These are phyloP conservation scores for Xylaria sp. DNA, from an alignment of 2,329 filamentous ascomycete species.

Conservation along the genomic window DNA sequence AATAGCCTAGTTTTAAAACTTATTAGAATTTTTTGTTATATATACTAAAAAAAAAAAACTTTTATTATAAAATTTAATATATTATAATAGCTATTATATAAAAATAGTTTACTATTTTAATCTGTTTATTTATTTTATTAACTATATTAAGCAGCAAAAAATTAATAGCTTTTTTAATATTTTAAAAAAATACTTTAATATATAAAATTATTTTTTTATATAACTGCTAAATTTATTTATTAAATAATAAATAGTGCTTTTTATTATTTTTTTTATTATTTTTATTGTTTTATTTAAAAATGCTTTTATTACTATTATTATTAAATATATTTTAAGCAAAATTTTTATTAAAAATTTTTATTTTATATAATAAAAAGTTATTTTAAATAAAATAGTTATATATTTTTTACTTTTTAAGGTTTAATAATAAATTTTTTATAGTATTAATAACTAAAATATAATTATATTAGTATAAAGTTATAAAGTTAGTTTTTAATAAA, in stretches of 20 bases:
- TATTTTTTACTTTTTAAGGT: background rate
- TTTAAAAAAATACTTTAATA: too few relatives aligned
- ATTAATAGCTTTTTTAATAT: background rate
- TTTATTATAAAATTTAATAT: too few relatives aligned
- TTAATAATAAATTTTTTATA: background rate
- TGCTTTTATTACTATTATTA: background rate
- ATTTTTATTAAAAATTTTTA: background rate
- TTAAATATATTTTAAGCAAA: background rate
- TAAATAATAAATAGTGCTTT: background rate
- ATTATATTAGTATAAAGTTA: too few relatives aligned
- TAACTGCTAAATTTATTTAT: background rate
- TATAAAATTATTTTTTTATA: background rate
- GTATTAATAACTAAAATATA: background rate
- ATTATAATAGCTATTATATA: background rate
- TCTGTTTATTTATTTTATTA: background rate
- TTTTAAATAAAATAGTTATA: background rate
- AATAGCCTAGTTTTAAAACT: too few relatives aligned
- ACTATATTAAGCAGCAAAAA: background rate
- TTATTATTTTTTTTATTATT: background rate
- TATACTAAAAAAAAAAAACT: too few relatives aligned
- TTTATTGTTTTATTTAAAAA: background rate
- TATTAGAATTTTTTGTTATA: too few relatives aligned
- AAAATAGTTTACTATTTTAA: background rate
- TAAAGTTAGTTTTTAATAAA: too few relatives aligned
- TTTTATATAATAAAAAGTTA: background rate